A percentile compares a stretch with the other conserved stretches of the same genome.
Evolutionary conservation across 2,329 filamentous ascomycete genomes (phyloP).

Genomic region (Diplodia seriata): DNA sequence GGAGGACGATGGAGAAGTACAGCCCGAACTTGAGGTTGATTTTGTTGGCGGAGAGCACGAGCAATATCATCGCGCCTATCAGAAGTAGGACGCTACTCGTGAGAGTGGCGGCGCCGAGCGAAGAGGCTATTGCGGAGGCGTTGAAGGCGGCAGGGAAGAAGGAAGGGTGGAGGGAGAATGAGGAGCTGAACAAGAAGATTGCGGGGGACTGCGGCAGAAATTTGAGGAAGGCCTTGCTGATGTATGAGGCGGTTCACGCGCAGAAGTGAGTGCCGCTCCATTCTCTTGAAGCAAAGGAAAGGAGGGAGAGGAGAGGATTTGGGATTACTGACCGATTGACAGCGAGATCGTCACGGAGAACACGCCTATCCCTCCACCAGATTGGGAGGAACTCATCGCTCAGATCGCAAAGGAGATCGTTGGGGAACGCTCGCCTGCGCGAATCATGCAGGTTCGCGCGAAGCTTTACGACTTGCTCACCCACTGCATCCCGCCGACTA

Average conservation of each 20-base stretch:
- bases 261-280: constrained; percentile 75
- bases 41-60: constrained; percentile 91
- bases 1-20: constrained; percentile 99
- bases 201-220: constrained; percentile 91
- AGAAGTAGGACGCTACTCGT: constrained; percentile 89
- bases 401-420: constrained; percentile 94
- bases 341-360: constrained; percentile 90
- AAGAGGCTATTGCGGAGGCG: constrained; percentile 82
- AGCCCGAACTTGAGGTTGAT: constrained; percentile 93
- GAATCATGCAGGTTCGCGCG: constrained; percentile 84
- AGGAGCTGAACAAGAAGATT: constrained; percentile 80
- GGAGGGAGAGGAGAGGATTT: neutral
- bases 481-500: constrained; percentile 95
- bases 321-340: constrained; percentile 22
- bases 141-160: constrained; percentile 73
- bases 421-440: constrained; percentile 86
- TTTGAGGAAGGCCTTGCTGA: constrained; percentile 84
- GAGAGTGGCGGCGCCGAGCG: constrained; percentile 85
- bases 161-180: constrained; percentile 81
- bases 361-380: constrained; percentile 90
- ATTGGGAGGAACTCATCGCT: constrained; percentile 92
- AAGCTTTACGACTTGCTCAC: constrained; percentile 98
- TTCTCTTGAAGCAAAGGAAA: neutral
- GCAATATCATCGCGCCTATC: constrained; percentile 99
- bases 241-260: constrained; percentile 97